A percentile compares a stretch with the other conserved stretches of the same genome.
Conservation (phyloP, 495 filamentous ascomycete genomes). For the Aspergillus indologenus region DNA sequence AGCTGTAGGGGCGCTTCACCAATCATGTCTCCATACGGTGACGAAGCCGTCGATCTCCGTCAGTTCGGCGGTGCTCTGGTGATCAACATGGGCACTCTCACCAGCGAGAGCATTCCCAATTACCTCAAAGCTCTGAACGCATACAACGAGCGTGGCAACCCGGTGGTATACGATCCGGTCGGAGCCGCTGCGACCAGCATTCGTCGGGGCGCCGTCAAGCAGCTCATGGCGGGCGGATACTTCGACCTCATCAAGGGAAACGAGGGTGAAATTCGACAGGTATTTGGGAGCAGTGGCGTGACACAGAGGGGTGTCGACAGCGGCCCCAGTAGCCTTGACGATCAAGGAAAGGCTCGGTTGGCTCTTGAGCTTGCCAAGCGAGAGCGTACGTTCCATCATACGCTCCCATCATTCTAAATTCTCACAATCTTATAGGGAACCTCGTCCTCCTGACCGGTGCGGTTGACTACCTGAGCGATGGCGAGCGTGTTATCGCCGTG, state of each 20-base stretch:
- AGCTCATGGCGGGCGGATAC: conserved; percentile 70
- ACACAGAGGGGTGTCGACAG: conserved; percentile 89
- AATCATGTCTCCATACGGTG: conserved; percentile 87
- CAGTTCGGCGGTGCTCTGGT: conserved; percentile 66
- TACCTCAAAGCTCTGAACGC: conserved; percentile 66
- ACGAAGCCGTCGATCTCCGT: conserved; percentile 77
- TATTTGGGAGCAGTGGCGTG: conserved; percentile 50
- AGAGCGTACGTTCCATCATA: conserved; percentile 45
- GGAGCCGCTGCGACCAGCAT: conserved; percentile 80
- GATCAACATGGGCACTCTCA: conserved; percentile 93
- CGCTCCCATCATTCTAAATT: background rate
- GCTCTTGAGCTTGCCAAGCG: conserved; percentile 62
- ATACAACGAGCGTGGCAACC: conserved; percentile 72
- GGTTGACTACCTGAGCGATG: conserved; percentile 77
- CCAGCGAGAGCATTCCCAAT: conserved; percentile 63
- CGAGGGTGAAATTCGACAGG: conserved; percentile 80
- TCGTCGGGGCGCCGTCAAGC: conserved; percentile 65
- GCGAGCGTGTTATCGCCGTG: conserved; percentile 60
- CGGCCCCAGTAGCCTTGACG: conserved; percentile 53
- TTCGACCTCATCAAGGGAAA: conserved; percentile 94
- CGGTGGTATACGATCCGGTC: conserved; percentile 86
- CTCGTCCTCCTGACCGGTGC: conserved; percentile 84
- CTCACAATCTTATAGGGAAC: conserved; percentile 37
- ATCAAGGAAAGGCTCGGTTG: conserved; percentile 54
- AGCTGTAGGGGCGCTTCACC: conserved; percentile 68